Conservation (phyloP, 257 asterid genomes). For the Voacanga thouarsii region DNA sequence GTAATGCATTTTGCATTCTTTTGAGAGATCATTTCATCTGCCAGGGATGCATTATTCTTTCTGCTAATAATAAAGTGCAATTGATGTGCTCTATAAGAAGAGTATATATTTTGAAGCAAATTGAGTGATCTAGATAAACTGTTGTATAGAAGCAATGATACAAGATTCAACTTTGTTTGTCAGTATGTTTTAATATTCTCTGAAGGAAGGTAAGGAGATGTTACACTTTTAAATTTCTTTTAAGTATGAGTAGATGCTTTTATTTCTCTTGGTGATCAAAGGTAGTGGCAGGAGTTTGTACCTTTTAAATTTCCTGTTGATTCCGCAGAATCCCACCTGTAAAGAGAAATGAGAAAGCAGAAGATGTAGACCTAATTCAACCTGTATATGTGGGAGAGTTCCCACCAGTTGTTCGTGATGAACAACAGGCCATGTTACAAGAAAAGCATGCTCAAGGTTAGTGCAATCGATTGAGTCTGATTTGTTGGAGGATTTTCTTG, state of each 20-base stretch:
- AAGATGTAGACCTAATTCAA: slow-evolving; percentile 44
- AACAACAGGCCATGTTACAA: slow-evolving; percentile 51
- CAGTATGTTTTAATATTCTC: background rate
- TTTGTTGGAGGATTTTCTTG: background rate
- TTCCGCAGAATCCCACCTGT: slow-evolving; percentile 55
- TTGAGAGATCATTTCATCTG: background rate
- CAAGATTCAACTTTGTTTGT: background rate
- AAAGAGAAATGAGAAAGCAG: slow-evolving; percentile 57
- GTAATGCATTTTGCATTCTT: background rate
- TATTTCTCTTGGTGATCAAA: background rate
- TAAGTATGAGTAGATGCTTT: background rate
- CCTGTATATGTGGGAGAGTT: slow-evolving; percentile 90
- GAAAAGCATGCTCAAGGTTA: slow-evolving; percentile 62
- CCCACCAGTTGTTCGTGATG: slow-evolving; percentile 83
- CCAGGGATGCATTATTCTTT: too few species aligned
- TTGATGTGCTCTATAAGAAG: too few species aligned
- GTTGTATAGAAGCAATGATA: background rate
- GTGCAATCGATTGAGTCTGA: slow-evolving; percentile 19
- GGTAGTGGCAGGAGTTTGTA: background rate
- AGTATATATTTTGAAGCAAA: background rate
- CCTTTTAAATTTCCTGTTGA: slow-evolving; percentile 12
- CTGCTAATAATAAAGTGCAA: too few species aligned
- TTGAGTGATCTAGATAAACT: background rate
- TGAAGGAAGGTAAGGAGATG: background rate
- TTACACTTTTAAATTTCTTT: background rate